These are phyloP conservation scores for Colletotrichum truncatum DNA, from an alignment of 2,329 filamentous ascomycete species.

Conservation along the genomic window DNA sequence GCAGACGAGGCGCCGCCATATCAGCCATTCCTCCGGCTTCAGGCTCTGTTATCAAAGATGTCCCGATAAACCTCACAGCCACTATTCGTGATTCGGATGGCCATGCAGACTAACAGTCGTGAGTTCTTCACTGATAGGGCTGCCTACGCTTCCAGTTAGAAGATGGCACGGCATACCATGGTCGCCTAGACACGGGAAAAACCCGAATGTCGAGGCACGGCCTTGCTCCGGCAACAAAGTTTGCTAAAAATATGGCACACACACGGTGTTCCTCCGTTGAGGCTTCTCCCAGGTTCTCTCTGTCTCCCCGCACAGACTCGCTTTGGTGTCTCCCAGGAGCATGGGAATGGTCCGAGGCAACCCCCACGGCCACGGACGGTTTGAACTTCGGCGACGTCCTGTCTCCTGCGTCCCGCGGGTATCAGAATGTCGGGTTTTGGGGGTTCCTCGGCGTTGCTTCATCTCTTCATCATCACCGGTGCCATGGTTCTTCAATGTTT, in stretches of 20 bases:
- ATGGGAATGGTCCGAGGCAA: constrained; percentile 5
- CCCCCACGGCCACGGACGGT: constrained; percentile 25
- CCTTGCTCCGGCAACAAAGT: neutral
- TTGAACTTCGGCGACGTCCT: constrained; percentile 19
- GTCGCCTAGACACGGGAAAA: neutral
- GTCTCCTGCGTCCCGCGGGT: constrained; percentile 12
- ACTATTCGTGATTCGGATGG: neutral
- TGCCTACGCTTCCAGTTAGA: neutral
- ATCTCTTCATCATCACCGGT: constrained; percentile 13
- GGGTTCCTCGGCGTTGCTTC: constrained; percentile 1
- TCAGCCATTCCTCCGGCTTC: constrained; percentile 3
- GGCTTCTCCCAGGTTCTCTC: neutral
- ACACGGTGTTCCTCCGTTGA: neutral
- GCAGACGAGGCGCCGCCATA: constrained; percentile 10
- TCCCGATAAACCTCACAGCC: neutral
- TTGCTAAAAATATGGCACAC: neutral
- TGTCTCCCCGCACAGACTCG: constrained; percentile 16
- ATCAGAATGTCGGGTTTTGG: constrained; percentile 12
- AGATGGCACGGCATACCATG: neutral
- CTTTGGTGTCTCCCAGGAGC: neutral
- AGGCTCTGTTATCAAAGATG: neutral
- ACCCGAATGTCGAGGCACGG: constrained; percentile 3
- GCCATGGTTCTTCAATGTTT: neutral
- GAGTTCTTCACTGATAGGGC: neutral
- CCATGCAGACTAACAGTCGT: too few species aligned